Conservation (phyloP, 495 filamentous ascomycete species). For the Trichocladium antarcticum region DNA sequence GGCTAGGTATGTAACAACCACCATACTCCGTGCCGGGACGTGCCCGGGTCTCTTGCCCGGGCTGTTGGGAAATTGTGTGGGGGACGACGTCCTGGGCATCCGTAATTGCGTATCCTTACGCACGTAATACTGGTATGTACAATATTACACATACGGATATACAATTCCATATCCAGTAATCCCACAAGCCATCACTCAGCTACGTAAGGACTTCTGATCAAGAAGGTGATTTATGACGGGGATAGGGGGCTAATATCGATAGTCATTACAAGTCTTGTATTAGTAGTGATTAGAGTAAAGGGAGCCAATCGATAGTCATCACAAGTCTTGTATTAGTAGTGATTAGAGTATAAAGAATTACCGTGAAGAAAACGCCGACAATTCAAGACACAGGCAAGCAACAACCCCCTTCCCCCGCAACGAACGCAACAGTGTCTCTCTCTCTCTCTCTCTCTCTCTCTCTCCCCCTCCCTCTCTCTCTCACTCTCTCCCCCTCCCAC, state of each 20-base stretch:
- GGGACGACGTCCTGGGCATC: too few species aligned
- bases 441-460: neutral
- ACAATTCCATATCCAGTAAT: too few species aligned
- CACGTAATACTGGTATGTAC: too few species aligned
- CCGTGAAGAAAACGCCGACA: neutral
- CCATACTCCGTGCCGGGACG: too few species aligned
- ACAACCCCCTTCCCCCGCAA: neutral
- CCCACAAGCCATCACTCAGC: neutral
- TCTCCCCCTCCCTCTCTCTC: neutral
- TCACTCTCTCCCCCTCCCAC: too few species aligned
- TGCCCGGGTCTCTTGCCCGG: too few species aligned
- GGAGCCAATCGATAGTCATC: neutral
- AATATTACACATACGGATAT: too few species aligned
- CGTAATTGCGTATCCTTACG: too few species aligned
- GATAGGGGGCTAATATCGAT: neutral
- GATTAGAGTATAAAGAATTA: conserved; percentile 7
- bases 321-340: conserved; percentile 7
- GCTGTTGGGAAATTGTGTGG: too few species aligned
- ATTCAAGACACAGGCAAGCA: neutral
- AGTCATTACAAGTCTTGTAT: conserved; percentile 3
- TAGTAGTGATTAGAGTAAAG: neutral
- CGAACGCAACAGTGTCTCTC: neutral
- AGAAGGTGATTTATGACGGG: too few species aligned
- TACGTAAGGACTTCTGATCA: too few species aligned
- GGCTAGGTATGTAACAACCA: too few species aligned